Base-by-base conservation (phyloP, 805 yeast species). In the Metschnikowia aberdeeniae region DNA sequence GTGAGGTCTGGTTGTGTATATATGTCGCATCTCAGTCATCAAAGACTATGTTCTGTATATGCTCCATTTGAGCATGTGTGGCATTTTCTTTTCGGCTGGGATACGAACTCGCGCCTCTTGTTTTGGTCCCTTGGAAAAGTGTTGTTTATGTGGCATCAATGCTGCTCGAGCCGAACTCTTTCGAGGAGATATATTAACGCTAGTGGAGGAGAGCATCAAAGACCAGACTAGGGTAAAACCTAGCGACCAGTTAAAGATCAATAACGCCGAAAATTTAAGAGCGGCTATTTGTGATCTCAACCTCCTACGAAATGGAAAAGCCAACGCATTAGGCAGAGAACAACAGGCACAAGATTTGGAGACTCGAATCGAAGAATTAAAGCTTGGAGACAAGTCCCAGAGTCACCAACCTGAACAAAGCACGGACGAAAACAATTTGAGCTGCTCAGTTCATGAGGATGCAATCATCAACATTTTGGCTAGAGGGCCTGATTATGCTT, bases 401-500 rank as follows among this genome's bases (percentile, higher is more conserved):
- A 41, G 20, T 10, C 26, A 34, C 39, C 17, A 8, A 37, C 32
- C 13, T 11, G 32, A 29, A 29, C 32, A 29, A 7, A 7, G 13
- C 7, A 29, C 13, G 13, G 32, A 11, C 32, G 12, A 13, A 5
- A 5, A 14, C 28, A 14, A 7, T 22, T 3, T 22, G 8, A 22
- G 8, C 6, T 22, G 6, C 26, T 22, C 26, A 3, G 26, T 9
- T 7, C 20, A 13, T 2, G 35, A 12, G 14, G 26, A 12, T n/a
- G 19, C 37, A n/a, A 32, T 40, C 12, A 31, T 26, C 12, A 43
- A 53, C 47, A 70, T 84, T 1, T 58, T 76, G 1, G 67, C 75
- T 5, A 67, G 93, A 58, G 95, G 95, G 0, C 86, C 89, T 0
- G 84, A 85, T 58, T 80, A 65, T 57, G 31, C 63, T 50, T 40